These are phyloP conservation scores for Narthecium ossifragum DNA, from an alignment of 106 monocot species.

Conservation along the genomic window DNA sequence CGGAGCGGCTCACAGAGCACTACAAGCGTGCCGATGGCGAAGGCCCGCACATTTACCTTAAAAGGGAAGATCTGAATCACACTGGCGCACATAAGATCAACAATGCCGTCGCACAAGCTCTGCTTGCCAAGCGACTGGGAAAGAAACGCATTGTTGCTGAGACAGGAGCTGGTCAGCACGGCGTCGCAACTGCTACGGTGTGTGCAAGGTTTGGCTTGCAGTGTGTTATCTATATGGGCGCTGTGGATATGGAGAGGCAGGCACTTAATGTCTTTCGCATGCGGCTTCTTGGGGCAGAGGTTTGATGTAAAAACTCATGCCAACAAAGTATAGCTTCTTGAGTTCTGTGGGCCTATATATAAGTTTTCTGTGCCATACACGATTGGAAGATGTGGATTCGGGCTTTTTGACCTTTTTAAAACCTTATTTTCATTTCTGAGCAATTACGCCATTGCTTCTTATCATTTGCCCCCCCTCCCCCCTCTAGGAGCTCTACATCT, in stretches of 20 bases:
- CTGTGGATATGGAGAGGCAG: slow-evolving; percentile 81
- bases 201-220: slow-evolving; percentile 69
- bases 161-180: slow-evolving; percentile 82
- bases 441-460: no score
- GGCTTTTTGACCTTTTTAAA: no score
- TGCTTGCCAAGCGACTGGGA: slow-evolving; percentile 69
- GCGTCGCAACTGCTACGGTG: slow-evolving; percentile 75
- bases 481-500: no score
- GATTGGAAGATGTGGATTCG: no score
- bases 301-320: no score
- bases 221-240: slow-evolving; percentile 82
- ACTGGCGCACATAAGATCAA: slow-evolving; percentile 88
- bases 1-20: slow-evolving; percentile 60
- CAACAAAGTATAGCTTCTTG: no score
- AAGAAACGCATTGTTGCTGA: slow-evolving; percentile 84
- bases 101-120: slow-evolving; percentile 70
- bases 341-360: no score
- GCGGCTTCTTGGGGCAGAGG: slow-evolving; percentile 84
- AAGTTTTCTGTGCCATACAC: no score
- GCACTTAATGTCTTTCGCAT: slow-evolving; percentile 71
- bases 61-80: slow-evolving; percentile 83
- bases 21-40: slow-evolving; percentile 50
- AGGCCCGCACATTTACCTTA: slow-evolving; percentile 64
- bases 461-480: no score
- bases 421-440: no score